Evolutionary conservation across 2,329 filamentous ascomycete species (phyloP).

Genomic region (Simplicillium sp.): DNA sequence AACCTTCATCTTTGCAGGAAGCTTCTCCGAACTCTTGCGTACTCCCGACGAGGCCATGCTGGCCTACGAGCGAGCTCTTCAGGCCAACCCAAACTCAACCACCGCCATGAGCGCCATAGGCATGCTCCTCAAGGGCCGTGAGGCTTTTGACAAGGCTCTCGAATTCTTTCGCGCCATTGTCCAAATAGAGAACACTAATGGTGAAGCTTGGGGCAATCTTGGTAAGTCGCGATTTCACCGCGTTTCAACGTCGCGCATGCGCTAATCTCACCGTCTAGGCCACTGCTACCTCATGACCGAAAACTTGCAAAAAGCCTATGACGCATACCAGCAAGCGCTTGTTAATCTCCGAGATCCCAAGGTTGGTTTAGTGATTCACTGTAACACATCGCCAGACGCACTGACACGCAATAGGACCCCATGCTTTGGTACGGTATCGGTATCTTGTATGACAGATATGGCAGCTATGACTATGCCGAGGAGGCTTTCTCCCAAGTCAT

Average conservation of each 20-base stretch:
- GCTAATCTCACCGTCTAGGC: conserved; percentile 38
- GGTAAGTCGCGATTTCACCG: conserved; percentile 42
- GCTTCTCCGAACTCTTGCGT: conserved; percentile 77
- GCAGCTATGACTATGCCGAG: conserved; percentile 91
- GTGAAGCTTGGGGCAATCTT: conserved; percentile 92
- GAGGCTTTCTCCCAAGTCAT: conserved; percentile 98
- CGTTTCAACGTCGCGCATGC: not conserved
- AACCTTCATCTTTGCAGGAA: conserved; percentile 44
- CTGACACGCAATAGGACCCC: conserved; percentile 46
- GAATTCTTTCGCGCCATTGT: conserved; percentile 88
- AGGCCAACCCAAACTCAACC: conserved; percentile 80
- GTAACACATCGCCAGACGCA: not conserved
- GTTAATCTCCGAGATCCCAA: conserved; percentile 91
- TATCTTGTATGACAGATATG: conserved; percentile 93
- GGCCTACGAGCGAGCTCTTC: conserved; percentile 83
- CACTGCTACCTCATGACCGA: conserved; percentile 99
- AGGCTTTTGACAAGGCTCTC: conserved; percentile 88
- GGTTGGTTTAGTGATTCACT: conserved; percentile 40
- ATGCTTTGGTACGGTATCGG: conserved; percentile 99
- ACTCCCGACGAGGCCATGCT: conserved; percentile 81
- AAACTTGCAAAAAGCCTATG: conserved; percentile 91
- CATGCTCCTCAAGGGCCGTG: conserved; percentile 79
- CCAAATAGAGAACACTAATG: conserved; percentile 80
- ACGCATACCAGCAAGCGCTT: conserved; percentile 89
- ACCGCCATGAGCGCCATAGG: conserved; percentile 92